Percentiles rank a stretch among this genome's conserved stretches.
phyloP scores from a whole-genome alignment of 768 basidiomycete genomes.

The Pleurotus tuber-regium region DNA sequence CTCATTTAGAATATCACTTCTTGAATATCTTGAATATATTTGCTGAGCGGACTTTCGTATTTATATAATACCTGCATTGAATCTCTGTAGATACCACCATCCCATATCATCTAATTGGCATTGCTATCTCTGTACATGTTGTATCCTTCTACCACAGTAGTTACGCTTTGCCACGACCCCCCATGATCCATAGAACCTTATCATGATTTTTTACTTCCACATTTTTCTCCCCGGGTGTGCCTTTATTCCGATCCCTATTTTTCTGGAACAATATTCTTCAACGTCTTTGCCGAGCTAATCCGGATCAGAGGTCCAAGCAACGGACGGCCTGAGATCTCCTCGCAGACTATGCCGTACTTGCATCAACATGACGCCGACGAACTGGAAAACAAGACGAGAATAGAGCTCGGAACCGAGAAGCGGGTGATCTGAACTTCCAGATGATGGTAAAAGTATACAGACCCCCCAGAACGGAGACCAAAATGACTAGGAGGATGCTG shows the following conservation, averaged over 20 bases:
- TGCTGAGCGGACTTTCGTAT: not conserved
- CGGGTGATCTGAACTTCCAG: conserved; percentile 36
- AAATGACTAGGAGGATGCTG: conserved; percentile 36
- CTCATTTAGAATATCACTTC: not conserved
- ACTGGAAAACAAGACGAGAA: not conserved
- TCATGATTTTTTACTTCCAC: too few species aligned
- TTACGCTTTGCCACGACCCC: not conserved
- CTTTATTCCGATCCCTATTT: too few species aligned
- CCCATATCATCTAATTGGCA: not conserved
- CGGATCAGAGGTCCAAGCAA: too few species aligned
- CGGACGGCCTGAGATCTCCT: too few species aligned
- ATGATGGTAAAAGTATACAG: conserved; percentile 50
- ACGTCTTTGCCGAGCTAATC: too few species aligned
- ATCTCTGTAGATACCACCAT: not conserved
- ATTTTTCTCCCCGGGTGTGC: too few species aligned
- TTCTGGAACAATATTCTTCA: too few species aligned
- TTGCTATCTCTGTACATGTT: not conserved
- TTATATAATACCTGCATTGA: not conserved
- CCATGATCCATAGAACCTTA: too few species aligned
- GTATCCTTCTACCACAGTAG: not conserved
- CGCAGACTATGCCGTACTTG: too few species aligned
- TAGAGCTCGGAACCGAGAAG: not conserved
- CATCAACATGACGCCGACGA: too few species aligned
- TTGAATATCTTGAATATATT: not conserved
- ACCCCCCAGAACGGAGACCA: conserved; percentile 34